Conservation (phyloP, 2,329 filamentous ascomycete species). For the Monilinia laxa region DNA sequence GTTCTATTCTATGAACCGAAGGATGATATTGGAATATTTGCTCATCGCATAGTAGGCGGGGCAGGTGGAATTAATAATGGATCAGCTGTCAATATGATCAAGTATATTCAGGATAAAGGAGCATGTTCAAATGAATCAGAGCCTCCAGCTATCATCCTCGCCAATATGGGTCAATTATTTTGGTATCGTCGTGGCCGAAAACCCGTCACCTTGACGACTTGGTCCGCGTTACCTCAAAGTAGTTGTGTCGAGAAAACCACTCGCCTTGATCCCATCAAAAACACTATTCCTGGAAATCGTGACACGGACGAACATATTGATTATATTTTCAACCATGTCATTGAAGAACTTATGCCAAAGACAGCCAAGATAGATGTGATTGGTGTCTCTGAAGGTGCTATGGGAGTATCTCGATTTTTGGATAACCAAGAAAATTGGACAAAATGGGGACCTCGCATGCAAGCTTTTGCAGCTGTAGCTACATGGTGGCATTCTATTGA, state of each 20-base stretch:
- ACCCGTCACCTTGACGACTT: conserved; percentile 58
- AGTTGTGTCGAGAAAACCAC: conserved; percentile 60
- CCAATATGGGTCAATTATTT: conserved; percentile 74
- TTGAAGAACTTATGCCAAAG: conserved; percentile 50
- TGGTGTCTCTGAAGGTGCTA: conserved; percentile 66
- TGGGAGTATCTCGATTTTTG: conserved; percentile 58
- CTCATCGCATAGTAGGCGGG: conserved; percentile 65
- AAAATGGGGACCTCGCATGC: conserved; percentile 46
- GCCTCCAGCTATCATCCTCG: conserved; percentile 64
- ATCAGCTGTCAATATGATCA: conserved; percentile 65
- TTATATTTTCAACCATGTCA: conserved; percentile 64
- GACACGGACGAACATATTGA: conserved; percentile 60
- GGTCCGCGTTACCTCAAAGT: conserved; percentile 58
- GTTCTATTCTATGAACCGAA: conserved; percentile 70
- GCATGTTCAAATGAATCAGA: conserved; percentile 31
- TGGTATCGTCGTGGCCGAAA: conserved; percentile 68
- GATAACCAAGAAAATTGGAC: conserved; percentile 54
- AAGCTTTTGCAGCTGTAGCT: conserved; percentile 52
- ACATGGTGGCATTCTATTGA: conserved; percentile 45
- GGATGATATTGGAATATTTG: conserved; percentile 73
- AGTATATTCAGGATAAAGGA: conserved; percentile 42
- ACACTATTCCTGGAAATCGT: conserved; percentile 62
- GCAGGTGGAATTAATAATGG: conserved; percentile 67
- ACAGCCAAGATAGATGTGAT: conserved; percentile 66
- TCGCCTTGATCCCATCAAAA: conserved; percentile 53